These are phyloP conservation scores for Apiotrichum akiyoshidainum DNA, from an alignment of 1,284 basidiomycete species.

Conservation along the genomic window DNA sequence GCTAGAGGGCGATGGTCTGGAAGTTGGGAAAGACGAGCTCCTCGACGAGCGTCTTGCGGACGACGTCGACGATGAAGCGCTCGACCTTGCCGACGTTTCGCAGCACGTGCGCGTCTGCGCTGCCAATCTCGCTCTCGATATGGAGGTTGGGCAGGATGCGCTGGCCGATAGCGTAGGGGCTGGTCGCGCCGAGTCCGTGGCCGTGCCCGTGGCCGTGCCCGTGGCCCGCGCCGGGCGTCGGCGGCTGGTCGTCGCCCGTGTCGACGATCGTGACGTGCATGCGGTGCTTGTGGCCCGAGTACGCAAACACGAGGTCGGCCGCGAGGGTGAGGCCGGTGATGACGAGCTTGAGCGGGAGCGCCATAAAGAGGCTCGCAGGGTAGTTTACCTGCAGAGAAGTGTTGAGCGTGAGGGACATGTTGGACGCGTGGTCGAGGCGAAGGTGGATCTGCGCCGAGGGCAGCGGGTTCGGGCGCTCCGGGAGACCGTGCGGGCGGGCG, in stretches of 20 bases:
- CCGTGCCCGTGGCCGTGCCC: neutral
- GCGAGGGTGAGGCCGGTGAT: slow-evolving; percentile 83
- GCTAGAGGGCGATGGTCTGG: slow-evolving; percentile 62
- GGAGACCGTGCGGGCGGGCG: slow-evolving; percentile 26
- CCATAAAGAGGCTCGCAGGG: slow-evolving; percentile 91
- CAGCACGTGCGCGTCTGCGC: slow-evolving; percentile 90
- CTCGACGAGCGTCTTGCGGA: slow-evolving; percentile 89
- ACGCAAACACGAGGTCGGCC: slow-evolving; percentile 84
- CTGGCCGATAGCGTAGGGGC: slow-evolving; percentile 62
- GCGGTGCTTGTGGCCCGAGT: slow-evolving; percentile 72
- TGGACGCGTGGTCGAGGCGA: slow-evolving; percentile 49
- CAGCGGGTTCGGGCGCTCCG: slow-evolving; percentile 25
- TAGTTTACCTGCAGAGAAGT: slow-evolving; percentile 95
- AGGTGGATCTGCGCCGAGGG: slow-evolving; percentile 54
- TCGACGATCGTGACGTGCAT: slow-evolving; percentile 86
- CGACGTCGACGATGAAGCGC: slow-evolving; percentile 89
- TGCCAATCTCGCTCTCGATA: slow-evolving; percentile 95
- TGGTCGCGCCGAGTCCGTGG: slow-evolving; percentile 15
- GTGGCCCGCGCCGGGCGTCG: neutral
- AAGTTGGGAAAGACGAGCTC: slow-evolving; percentile 93
- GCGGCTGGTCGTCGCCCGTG: slow-evolving; percentile 50
- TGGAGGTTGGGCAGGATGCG: slow-evolving; percentile 83
- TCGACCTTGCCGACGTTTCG: slow-evolving; percentile 97
- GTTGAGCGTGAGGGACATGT: slow-evolving; percentile 63
- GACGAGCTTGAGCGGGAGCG: slow-evolving; percentile 84